These are phyloP conservation scores for Phyllosticta citriasiana DNA, from an alignment of 2,329 filamentous ascomycete species.

Conservation along the genomic window DNA sequence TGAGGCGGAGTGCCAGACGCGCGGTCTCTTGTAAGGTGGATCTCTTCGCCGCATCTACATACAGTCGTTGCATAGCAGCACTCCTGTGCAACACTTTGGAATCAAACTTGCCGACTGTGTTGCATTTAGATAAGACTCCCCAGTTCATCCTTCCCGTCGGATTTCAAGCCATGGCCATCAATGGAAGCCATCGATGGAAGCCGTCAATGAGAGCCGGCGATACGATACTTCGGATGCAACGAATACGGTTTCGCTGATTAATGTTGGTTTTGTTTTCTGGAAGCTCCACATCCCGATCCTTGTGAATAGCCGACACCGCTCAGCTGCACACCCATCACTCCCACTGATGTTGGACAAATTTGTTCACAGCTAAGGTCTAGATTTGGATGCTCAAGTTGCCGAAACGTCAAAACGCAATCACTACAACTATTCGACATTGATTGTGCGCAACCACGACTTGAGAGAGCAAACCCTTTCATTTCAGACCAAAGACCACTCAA, in stretches of 20 bases:
- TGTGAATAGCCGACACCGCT: not conserved
- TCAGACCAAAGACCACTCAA: not conserved
- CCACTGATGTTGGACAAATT: not conserved
- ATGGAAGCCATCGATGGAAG: not conserved
- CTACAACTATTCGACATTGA: not conserved
- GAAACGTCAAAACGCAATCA: not conserved
- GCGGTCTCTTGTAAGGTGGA: constrained; percentile 1
- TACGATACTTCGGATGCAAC: not conserved
- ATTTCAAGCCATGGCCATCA: not conserved
- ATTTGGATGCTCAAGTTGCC: not conserved
- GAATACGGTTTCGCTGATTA: not conserved
- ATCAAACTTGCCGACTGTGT: not conserved
- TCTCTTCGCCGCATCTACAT: not conserved
- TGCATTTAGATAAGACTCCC: not conserved
- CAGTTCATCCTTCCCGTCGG: not conserved
- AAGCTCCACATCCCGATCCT: not conserved
- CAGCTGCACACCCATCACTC: not conserved
- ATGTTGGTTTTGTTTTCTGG: not conserved
- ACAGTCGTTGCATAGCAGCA: not conserved
- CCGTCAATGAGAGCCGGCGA: not conserved
- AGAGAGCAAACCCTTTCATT: not conserved
- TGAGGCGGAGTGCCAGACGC: constrained; percentile 4
- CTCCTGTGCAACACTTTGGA: not conserved
- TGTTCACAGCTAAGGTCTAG: not conserved
- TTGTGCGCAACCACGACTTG: not conserved